Base-by-base conservation (phyloP, 208 protist genomes). In the Trypanosoma brucei region DNA sequence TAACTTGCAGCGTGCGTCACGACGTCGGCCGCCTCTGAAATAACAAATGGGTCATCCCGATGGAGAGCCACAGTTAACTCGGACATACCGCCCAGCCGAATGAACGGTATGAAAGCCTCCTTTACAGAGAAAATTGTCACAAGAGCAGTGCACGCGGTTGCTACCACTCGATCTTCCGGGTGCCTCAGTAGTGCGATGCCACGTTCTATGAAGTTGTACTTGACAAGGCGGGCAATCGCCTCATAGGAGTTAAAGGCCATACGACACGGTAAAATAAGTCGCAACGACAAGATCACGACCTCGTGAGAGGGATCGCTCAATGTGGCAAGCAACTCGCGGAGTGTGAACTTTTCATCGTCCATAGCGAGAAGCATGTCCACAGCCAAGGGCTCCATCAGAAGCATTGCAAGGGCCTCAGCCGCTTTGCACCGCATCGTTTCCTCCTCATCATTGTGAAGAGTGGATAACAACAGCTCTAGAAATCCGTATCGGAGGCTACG, bases 21-120 rank as follows among this genome's bases (percentile, higher is more conserved):
- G 5, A 88, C 78, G 52, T 92, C 85, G 0, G 85, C 76, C 1
- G 82, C 88, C 68, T 87, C 83, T n/a, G 82, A 59, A 3, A 82
- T 56, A 1, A 84, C 55, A 22, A 84, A 73, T 13, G 73, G 72
- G 22, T 91, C 85, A 13, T 59, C 59, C 50, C 55, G 58, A 22
- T 34, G 46, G 8, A 94, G 57, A 2, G 79, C 76, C 33, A 53
- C 46, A 0, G 85, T 90, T 5, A 86, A 70, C 0, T 63, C 72
- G 3, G 39, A 34, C 58, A 94, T 65, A 39, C 75, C 83, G 39
- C 52, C 58, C 4, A 66, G 40, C 30, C 62, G 45, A 54, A 91
- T 73, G 44, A 92, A 79, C 31, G 68, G 39, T 52, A 86, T 81
- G 55, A 87, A 75, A 0, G 81, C 74, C 66, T 94, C 88, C 69